These are phyloP conservation scores for Sicyos baderoa DNA, from an alignment of 306 rosid genomes.

Conservation along the genomic window DNA sequence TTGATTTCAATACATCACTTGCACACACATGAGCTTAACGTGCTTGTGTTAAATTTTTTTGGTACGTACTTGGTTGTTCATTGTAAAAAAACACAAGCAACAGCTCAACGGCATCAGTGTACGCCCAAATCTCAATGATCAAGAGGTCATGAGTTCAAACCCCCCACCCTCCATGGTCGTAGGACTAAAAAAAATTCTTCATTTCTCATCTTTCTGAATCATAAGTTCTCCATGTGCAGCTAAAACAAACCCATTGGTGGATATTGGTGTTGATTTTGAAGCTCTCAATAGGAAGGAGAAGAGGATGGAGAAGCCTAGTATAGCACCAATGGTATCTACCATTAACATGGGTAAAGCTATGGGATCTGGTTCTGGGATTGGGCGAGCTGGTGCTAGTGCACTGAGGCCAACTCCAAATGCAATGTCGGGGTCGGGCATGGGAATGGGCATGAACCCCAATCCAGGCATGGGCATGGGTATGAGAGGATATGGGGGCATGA, in stretches of 20 bases:
- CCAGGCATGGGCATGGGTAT: conserved; percentile 45
- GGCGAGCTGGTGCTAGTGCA: conserved; percentile 67
- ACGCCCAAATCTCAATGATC: no score
- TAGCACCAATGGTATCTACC: conserved; percentile 54
- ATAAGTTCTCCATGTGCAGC: conserved; percentile 47
- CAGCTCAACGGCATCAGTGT: no score
- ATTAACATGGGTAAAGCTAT: conserved; percentile 93
- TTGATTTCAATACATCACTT: conserved; percentile 10
- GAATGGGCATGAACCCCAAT: conserved; percentile 39
- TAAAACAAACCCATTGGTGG: conserved; percentile 69
- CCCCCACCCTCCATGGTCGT: no score
- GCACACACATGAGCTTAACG: neutral
- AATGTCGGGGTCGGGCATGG: conserved; percentile 54
- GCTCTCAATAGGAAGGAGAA: conserved; percentile 86
- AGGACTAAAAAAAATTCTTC: no score
- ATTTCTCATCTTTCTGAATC: conserved; percentile 2
- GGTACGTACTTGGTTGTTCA: neutral
- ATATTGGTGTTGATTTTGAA: conserved; percentile 92
- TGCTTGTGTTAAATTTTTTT: neutral
- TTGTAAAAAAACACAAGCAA: no score
- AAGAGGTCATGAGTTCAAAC: no score
- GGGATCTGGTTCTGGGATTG: conserved; percentile 97
- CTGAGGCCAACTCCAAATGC: conserved; percentile 47
- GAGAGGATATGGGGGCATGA: conserved; percentile 27
- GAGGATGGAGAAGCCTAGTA: conserved; percentile 87